Evolutionary conservation across 106 monocot genomes (phyloP), one percentile per base, ranked within the genome.

Genomic region (Dendrobium nobile): DNA sequence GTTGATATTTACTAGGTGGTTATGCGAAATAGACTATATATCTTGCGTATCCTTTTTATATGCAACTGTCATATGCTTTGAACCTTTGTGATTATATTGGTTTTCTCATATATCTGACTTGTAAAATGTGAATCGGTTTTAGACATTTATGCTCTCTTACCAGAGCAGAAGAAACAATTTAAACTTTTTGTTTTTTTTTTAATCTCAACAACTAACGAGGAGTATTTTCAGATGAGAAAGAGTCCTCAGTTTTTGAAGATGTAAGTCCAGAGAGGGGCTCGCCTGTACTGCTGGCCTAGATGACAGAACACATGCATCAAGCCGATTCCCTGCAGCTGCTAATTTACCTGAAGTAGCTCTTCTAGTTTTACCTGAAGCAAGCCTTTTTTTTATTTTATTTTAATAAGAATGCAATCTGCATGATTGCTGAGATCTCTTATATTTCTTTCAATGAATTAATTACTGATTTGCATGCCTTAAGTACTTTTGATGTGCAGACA

Each of bases 181-280:
- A 31, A 31, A 7, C 20, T 5, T 27, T 27, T 16, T 42, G 0
- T 27, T 27, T 16, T 42, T 1, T 19, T 74, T 74, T 41, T 44
- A 43, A 5, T 43, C 5, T 19, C 42, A 24, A 47, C 26, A 27
- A 76, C 47, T 76, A 45, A 76, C 48, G 27, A 40, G n/a, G 11
- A 37, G 41, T 37, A 58, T 65, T 79, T 90, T 76, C 82, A 87
- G 89, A 79, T 87, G 84, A 79, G n/a, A 82, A 82, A 6, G 80
- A 67, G 68, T 88, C 82, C 8, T 64, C 64, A 58, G 74, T 84
- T 41, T 85, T 77, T 22, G 83, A 87, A 80, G 88, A 88, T 85
- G 61, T 88, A 44, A 90, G 84, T 61, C 85, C 85, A 58, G 80
- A 26, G 55, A 85, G 74, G 42, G 42, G 51, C 17, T 77, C 82